A percentile compares a stretch with the other conserved stretches of the same genome.
Evolutionary conservation across 2,329 filamentous ascomycete species (phyloP).

Genomic region (Alternaria postmessia): DNA sequence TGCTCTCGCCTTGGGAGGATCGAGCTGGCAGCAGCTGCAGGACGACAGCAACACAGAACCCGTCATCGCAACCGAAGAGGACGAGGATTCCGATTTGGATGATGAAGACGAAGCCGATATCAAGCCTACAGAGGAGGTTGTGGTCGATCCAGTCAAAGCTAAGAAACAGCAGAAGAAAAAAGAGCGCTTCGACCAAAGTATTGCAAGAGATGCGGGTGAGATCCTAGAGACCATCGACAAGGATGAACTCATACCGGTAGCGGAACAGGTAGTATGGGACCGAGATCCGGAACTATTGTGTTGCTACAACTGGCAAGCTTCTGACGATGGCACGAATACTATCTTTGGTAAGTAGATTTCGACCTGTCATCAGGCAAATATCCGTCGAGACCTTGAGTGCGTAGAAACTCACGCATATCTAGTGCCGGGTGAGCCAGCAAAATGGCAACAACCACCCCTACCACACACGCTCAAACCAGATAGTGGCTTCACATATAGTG

Average conservation of each 20-base stretch:
- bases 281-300: conserved; percentile 38
- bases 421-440: conserved; percentile 39
- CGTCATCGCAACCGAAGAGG: not conserved
- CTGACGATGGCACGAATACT: conserved; percentile 30
- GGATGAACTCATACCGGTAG: conserved; percentile 19
- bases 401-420: conserved; percentile 1
- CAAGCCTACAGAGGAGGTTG: not conserved
- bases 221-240: conserved; percentile 24
- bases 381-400: not conserved
- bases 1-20: conserved; percentile 20
- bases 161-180: conserved; percentile 28
- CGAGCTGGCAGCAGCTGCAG: conserved; percentile 24
- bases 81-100: not conserved
- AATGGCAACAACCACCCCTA: conserved; percentile 28
- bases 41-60: not conserved
- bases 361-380: not conserved
- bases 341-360: conserved; percentile 28
- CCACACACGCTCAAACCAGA: conserved; percentile 32
- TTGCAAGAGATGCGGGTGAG: conserved; percentile 28
- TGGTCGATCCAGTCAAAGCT: conserved; percentile 7
- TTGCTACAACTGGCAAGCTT: conserved; percentile 41
- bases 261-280: conserved; percentile 32
- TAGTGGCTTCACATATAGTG: conserved; percentile 29
- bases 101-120: not conserved
- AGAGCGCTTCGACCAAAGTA: conserved; percentile 16